A percentile compares a stretch with the other conserved stretches of the same genome.
Conservation (phyloP, 331 rosid species). For the Cydonia oblonga region DNA sequence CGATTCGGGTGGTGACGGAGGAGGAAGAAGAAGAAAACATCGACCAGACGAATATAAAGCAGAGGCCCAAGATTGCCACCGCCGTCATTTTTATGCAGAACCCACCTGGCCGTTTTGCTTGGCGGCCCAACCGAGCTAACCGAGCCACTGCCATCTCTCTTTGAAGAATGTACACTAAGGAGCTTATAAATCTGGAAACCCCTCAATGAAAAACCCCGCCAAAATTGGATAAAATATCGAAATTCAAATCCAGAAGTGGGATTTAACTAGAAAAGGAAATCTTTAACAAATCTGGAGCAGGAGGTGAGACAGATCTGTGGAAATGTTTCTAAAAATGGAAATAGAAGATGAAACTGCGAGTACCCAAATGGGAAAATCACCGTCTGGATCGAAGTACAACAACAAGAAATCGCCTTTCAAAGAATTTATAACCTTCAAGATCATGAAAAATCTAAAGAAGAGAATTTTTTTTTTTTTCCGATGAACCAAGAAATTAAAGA, state of each 20-base stretch:
- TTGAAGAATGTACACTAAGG: background rate
- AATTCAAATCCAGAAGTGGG: background rate
- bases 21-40: slow-evolving; percentile 60
- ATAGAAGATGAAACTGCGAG: background rate
- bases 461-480: background rate
- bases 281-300: background rate
- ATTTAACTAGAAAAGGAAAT: background rate
- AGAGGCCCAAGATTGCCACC: slow-evolving; percentile 61
- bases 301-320: background rate
- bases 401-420: background rate
- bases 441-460: background rate
- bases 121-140: slow-evolving; percentile 33
- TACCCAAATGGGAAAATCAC: background rate
- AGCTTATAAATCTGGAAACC: background rate
- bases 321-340: background rate
- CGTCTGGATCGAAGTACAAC: background rate
- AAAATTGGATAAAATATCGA: background rate
- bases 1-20: slow-evolving; percentile 53
- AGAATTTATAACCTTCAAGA: background rate
- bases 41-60: slow-evolving; percentile 75
- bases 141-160: slow-evolving; percentile 27
- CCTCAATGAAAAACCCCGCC: background rate
- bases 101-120: slow-evolving; percentile 66
- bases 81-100: slow-evolving; percentile 68
- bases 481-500: background rate